phyloP scores from a whole-genome alignment of 129 eudicot genomes.

The Heracleum sosnowskyi region DNA sequence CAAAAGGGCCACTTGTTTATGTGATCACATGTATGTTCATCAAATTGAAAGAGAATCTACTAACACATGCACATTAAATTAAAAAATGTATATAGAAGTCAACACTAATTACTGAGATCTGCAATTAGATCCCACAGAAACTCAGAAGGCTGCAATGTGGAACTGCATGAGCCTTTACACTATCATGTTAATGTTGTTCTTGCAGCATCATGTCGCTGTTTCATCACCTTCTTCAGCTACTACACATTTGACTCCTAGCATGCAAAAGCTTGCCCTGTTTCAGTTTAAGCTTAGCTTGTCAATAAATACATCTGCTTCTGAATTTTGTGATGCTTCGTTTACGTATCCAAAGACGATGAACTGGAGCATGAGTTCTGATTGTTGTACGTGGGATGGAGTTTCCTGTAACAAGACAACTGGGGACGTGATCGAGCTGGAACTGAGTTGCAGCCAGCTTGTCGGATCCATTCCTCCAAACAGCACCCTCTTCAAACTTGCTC shows the following conservation, averaged over 20 bases:
- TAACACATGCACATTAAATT: too few relatives aligned
- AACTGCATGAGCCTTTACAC: not conserved
- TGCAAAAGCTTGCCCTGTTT: conserved; percentile 1
- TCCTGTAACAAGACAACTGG: not conserved
- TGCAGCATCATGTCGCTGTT: not conserved
- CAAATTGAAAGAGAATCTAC: too few relatives aligned
- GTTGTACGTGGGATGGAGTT: not conserved
- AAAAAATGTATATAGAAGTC: too few relatives aligned
- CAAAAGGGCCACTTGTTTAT: too few relatives aligned
- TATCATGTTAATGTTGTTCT: not conserved
- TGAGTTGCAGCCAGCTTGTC: not conserved
- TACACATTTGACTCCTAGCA: not conserved
- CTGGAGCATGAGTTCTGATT: not conserved
- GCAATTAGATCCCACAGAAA: too few relatives aligned
- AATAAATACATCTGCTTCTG: not conserved
- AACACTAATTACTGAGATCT: too few relatives aligned
- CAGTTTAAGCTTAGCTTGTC: not conserved
- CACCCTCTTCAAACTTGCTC: not conserved
- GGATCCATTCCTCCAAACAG: not conserved
- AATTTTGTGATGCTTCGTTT: too few relatives aligned
- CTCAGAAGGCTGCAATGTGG: not conserved
- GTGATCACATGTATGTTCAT: too few relatives aligned
- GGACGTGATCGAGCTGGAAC: not conserved
- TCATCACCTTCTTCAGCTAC: conserved; percentile 20
- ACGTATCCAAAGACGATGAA: not conserved